Base-by-base conservation (phyloP, 495 filamentous ascomycete genomes). In the Aspergillus homomorphus region DNA sequence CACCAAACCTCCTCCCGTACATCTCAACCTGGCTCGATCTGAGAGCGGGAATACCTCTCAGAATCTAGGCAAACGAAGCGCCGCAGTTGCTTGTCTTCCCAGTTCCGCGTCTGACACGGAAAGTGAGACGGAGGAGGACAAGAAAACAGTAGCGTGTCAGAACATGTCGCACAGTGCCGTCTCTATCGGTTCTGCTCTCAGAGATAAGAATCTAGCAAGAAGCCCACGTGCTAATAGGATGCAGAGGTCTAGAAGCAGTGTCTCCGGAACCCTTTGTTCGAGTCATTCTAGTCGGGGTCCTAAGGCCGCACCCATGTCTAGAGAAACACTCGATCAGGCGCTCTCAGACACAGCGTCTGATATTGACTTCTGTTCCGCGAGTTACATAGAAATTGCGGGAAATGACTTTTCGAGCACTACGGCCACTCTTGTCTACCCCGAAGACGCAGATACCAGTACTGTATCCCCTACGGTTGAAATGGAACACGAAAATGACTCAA, bases 51-150 rank as follows among this genome's bases (percentile, higher is more conserved):
- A 20, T 3, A 49, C 14, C 0, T 57, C 49, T 0, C 50, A 45
- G 8, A 61, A 54, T 22, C 53, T 62, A 22, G 51, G 62, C 15
- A 72, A 72, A 45, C 61, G 69, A 57, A 66, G 58, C 51, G 71
- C 69, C 5, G 61, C 58, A 21, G 62, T 60, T 43, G 71, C 69
- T 4, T 69, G 64, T 2, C 51, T 73, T 2, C 53, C 69, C 16
- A 66, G 70, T 43, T 64, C 63, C 14, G 62, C 57, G 12, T 45
- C 53, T 1, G 67, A 66, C 14, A 19, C 42, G 20, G 57, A 51
- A 1, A 30, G 51, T 9, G 42, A 38, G 20, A 42, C 56, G 44
- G 41, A 45, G 16, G 4, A 22, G 19, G 3, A 30, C 53, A 41
- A 45, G 26, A 44, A 53, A 15, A 51, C 30, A 19, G 33, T 14